A percentile compares a stretch with the other conserved stretches of the same genome.
Conservation (phyloP, 75 land plant genomes). For the Sequoiadendron giganteum region DNA sequence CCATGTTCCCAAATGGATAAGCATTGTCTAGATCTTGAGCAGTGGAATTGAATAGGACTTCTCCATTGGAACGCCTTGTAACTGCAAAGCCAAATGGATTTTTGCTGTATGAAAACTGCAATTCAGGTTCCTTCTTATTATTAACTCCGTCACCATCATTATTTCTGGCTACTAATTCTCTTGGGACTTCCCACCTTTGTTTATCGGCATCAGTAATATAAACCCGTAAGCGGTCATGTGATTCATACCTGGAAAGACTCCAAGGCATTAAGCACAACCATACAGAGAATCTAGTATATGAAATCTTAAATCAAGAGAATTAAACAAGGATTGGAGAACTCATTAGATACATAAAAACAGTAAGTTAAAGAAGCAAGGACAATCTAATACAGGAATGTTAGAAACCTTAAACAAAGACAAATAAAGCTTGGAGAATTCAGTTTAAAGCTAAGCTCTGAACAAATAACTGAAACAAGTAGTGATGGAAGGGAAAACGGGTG, state of each 20-base stretch:
- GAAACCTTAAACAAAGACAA: no score
- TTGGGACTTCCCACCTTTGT: slow-evolving; percentile 56
- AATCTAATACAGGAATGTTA: no score
- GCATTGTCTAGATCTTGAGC: neutral
- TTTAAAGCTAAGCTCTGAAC: no score
- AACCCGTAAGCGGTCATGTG: slow-evolving; percentile 37
- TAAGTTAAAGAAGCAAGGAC: no score
- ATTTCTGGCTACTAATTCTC: slow-evolving; percentile 32
- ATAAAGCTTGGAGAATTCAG: neutral
- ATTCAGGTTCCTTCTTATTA: slow-evolving; percentile 6
- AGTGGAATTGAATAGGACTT: slow-evolving; percentile 53
- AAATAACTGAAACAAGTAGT: no score
- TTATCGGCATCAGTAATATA: slow-evolving; percentile 40
- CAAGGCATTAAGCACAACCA: neutral
- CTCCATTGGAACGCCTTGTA: slow-evolving; percentile 41
- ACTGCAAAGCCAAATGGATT: slow-evolving; percentile 68
- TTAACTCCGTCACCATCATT: neutral
- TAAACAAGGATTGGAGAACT: no score
- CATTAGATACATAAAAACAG: no score
- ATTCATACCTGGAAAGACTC: slow-evolving; percentile 34
- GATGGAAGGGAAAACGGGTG: no score
- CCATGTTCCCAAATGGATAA: slow-evolving; percentile 26
- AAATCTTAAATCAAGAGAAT: no score
- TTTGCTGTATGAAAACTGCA: slow-evolving; percentile 41
- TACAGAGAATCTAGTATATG: no score